phyloP scores from a whole-genome alignment of 306 rosid species.

The Geum urbanum region DNA sequence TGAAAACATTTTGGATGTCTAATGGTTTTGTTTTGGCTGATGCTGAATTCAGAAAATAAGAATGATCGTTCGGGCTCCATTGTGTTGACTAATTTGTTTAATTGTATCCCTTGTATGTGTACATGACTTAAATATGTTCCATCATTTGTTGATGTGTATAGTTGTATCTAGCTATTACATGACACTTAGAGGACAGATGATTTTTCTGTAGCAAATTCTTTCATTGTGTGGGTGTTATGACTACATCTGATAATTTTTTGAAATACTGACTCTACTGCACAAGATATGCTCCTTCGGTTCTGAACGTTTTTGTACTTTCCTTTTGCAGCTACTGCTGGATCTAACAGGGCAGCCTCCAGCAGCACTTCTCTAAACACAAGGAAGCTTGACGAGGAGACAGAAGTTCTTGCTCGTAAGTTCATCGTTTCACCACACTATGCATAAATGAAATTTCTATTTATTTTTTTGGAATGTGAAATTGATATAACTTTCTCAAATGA shows the following conservation, averaged over 20 bases:
- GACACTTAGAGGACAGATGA: not conserved
- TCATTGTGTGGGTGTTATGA: not conserved
- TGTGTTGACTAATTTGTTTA: not conserved
- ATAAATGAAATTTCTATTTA: not conserved
- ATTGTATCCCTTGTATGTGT: not conserved
- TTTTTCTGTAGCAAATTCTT: no score
- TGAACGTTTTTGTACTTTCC: not conserved
- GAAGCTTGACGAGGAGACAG: slow-evolving; percentile 86
- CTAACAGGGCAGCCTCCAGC: slow-evolving; percentile 78
- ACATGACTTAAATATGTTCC: not conserved
- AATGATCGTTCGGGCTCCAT: not conserved
- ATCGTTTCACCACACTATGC: not conserved
- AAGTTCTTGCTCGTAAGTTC: slow-evolving; percentile 69
- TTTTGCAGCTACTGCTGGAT: slow-evolving; percentile 63
- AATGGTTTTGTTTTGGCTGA: not conserved
- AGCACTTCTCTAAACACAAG: slow-evolving; percentile 78
- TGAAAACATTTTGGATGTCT: no score
- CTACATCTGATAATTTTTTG: no score
- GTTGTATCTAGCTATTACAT: not conserved
- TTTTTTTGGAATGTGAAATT: not conserved
- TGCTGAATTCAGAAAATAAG: not conserved
- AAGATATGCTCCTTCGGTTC: not conserved
- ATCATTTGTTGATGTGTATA: not conserved
- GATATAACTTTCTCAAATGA: not conserved
- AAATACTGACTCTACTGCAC: not conserved